Evolutionary conservation across 108 stramenopile species (phyloP), one percentile per base, ranked within the genome.

Genomic region (Mayamaea pseudoterrestris): DNA sequence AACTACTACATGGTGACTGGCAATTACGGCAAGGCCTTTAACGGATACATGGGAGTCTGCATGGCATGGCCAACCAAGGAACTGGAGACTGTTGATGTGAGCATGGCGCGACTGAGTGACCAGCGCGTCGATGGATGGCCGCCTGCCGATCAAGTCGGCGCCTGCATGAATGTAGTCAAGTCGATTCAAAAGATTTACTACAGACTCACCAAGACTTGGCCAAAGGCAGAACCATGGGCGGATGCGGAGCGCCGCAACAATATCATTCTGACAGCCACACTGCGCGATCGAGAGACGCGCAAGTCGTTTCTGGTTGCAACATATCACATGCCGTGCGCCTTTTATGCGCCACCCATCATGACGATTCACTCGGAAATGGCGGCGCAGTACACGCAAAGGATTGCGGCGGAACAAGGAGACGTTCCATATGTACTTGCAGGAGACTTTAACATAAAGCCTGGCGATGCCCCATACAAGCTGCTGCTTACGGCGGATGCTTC

Each of bases 261-360:
- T 36, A 61, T 74, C 0, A 47, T 89, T 21, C 39, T 92, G 13
- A 73, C 76, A 5, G 73, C 69, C 6, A 67, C 62, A 6, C 60
- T 93, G 39, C 44, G 63, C 57, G 71, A 83, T 30, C 62, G 42
- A 30, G 52, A 30, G 13, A 48, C 67, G 13, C 50, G 50, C n/a
- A 45, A 41, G 13, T 37, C 63, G 2, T 90, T 90, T 61, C 71
- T 53, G 13, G 57, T 98, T 27, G 79, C 74, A 8, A 95, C 80
- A 31, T 98, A 98, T 58, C 97, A 98, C 76, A 98, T 98, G 97
- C 97, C 97, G 9, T 98, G 97, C 61, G 78, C 87, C 0, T 98
- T 83, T 61, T 74, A 71, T 27, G 69, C 73, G 29, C 92, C 92
- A 0, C 58, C 63, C 35, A 81, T 90, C 6, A 95, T 93, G 89